These are phyloP conservation scores for Cytospora paraplurivora DNA, from an alignment of 2,329 filamentous ascomycete genomes.

Conservation along the genomic window DNA sequence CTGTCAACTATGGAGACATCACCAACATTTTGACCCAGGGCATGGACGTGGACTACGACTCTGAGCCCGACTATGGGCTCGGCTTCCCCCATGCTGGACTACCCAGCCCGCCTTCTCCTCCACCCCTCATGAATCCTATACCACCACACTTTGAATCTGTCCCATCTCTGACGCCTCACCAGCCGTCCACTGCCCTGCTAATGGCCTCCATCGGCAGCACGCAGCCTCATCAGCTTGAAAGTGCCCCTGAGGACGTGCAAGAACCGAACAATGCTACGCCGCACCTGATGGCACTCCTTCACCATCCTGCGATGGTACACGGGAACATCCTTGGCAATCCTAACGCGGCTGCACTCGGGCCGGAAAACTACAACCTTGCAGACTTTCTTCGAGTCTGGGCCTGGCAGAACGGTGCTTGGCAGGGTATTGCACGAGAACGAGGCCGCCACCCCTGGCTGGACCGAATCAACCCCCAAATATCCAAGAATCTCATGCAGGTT, in stretches of 20 bases:
- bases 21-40: slow-evolving; percentile 31
- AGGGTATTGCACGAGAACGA: slow-evolving; percentile 33
- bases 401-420: slow-evolving; percentile 36
- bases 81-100: slow-evolving; percentile 9
- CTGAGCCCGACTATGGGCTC: slow-evolving; percentile 17
- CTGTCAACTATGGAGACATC: slow-evolving; percentile 30
- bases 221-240: slow-evolving; percentile 13
- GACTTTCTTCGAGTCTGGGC: slow-evolving; percentile 57
- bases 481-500: slow-evolving; percentile 28
- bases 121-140: slow-evolving; percentile 16
- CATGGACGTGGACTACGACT: slow-evolving; percentile 32
- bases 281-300: slow-evolving; percentile 15
- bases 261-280: slow-evolving; percentile 8
- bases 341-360: slow-evolving; percentile 44
- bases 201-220: slow-evolving; percentile 1
- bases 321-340: slow-evolving; percentile 39
- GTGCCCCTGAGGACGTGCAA: slow-evolving; percentile 3
- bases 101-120: slow-evolving; percentile 1
- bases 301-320: slow-evolving; percentile 30
- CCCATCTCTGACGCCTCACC: slow-evolving; percentile 10
- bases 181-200: background rate
- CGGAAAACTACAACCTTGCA: slow-evolving; percentile 51
- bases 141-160: slow-evolving; percentile 12
- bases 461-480: slow-evolving; percentile 36
- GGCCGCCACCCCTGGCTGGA: slow-evolving; percentile 39